Evolutionary conservation across 257 asterid species (phyloP), one percentile per base, ranked within the genome.

Genomic region (Nicotiana undulata): DNA sequence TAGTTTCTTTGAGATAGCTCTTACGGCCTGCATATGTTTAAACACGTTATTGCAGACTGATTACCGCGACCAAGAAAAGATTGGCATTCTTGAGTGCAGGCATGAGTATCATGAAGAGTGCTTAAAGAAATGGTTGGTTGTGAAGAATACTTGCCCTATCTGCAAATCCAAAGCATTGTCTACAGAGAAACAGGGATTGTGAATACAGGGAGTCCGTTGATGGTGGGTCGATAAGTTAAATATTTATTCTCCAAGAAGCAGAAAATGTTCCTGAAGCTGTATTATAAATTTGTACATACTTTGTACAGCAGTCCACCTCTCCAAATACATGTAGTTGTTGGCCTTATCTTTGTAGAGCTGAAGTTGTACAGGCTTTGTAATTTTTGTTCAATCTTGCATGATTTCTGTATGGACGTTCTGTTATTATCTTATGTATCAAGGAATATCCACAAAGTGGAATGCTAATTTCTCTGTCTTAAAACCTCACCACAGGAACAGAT

Each of bases 71-170:
- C 83, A 79, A 52, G 97, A 90, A n/a, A 85, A 63, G 74, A 64
- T 92, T 1, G 97, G 92, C 64, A 80, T 82, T 2, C 89, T 92
- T 9, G 89, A 88, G 17, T 94, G 98, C 46, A 88, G 92, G 22
- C 97, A 94, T n/a, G 95, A 91, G 79, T 92, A 90, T 79, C 97
- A 94, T 80, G 87, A 64, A 2, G 95, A 85, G 13, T 94, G 97
- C 89, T 75, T 92, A 40, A 89, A 80, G 87, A 89, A 89, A 83
- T 94, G 95, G 97, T 85, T 94, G 85, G 80, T 82, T 22, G 75
- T 88, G 87, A 94, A 92, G 89, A 92, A 92, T 52, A 76, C 83
- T 6, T 92, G 98, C 51, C 92, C 97, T 1, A 89, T 94, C 6
- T 94, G 94, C 95, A 94, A 92, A 85, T 88, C 95, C 20, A 67